Evolutionary conservation across 169 alveolate species (phyloP).

Genomic region (Toxoplasma gondii): DNA sequence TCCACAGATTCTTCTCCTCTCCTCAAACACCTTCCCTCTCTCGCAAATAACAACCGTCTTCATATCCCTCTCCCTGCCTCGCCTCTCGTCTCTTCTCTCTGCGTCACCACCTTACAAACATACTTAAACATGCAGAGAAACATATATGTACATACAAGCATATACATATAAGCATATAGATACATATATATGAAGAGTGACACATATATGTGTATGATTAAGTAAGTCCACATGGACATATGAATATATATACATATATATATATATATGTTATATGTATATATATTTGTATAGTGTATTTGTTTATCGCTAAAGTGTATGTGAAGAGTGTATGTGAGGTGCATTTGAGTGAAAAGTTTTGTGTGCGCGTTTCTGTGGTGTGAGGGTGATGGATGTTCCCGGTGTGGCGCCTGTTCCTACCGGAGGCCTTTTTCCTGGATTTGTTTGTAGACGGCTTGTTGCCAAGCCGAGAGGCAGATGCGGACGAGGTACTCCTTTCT

Average conservation of each 20-base stretch:
- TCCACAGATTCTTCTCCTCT: no score
- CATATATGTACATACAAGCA: not conserved
- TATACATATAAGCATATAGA: not conserved
- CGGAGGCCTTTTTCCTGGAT: conserved; percentile 42
- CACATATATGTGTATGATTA: no score
- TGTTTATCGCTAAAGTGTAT: not conserved
- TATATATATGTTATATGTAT: not conserved
- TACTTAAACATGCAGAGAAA: not conserved
- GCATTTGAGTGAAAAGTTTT: no score
- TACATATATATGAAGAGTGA: not conserved
- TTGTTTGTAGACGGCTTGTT: conserved; percentile 74
- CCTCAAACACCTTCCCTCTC: no score
- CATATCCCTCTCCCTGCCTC: no score
- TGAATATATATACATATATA: not conserved
- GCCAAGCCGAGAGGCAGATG: conserved; percentile 92
- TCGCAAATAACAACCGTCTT: no score
- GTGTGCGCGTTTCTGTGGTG: not conserved
- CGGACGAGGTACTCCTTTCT: conserved; percentile 95
- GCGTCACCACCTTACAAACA: no score
- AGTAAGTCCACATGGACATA: not conserved
- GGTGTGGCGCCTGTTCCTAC: not conserved
- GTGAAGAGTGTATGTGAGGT: not conserved
- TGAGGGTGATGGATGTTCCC: no score
- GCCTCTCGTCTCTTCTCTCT: no score
- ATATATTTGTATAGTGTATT: not conserved